A percentile compares a stretch with the other conserved stretches of the same genome.
phyloP scores from a whole-genome alignment of 2,329 filamentous ascomycete genomes.

The Aplosporella prunicola region DNA sequence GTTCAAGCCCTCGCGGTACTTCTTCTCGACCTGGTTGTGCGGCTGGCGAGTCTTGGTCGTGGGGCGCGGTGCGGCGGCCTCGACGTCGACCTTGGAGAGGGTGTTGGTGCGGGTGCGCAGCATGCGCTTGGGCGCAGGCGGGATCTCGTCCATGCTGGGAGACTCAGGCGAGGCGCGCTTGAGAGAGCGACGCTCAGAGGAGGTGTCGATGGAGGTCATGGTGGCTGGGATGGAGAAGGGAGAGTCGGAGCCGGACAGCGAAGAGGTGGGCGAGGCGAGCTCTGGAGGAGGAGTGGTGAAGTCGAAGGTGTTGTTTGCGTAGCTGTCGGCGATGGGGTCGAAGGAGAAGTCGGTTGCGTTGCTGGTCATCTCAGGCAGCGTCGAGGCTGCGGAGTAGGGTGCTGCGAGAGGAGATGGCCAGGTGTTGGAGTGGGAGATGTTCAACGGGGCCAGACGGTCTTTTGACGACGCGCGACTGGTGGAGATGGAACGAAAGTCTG shows the following conservation, averaged over 20 bases:
- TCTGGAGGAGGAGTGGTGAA: conserved; percentile 14
- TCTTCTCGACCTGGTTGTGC: conserved; percentile 28
- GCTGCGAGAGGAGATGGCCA: not conserved
- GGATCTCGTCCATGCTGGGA: conserved; percentile 16
- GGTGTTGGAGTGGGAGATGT: conserved; percentile 11
- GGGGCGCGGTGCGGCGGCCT: conserved; percentile 1
- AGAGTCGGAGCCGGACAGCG: conserved; percentile 24
- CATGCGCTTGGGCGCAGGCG: conserved; percentile 11
- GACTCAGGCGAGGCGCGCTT: conserved; percentile 23
- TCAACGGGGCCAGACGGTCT: conserved; percentile 14
- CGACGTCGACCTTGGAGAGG: conserved; percentile 3
- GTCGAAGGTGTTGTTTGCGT: conserved; percentile 7
- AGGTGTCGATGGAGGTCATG: conserved; percentile 3
- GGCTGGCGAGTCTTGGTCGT: conserved; percentile 17
- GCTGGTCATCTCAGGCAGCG: not conserved
- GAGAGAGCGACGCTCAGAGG: conserved; percentile 12
- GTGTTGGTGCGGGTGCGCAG: conserved; percentile 3
- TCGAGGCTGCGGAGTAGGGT: conserved; percentile 7
- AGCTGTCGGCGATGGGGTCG: no score
- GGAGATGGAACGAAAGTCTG: conserved; percentile 4
- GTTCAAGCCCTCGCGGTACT: conserved; percentile 25
- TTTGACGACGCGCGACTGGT: conserved; percentile 6
- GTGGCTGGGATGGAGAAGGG: conserved; percentile 15
- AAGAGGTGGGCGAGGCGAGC: conserved; percentile 22
- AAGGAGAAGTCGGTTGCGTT: no score